Percentiles rank a stretch among this genome's conserved stretches.
phyloP scores from a whole-genome alignment of 2,329 filamentous ascomycete genomes.

The Diaporthe citri region DNA sequence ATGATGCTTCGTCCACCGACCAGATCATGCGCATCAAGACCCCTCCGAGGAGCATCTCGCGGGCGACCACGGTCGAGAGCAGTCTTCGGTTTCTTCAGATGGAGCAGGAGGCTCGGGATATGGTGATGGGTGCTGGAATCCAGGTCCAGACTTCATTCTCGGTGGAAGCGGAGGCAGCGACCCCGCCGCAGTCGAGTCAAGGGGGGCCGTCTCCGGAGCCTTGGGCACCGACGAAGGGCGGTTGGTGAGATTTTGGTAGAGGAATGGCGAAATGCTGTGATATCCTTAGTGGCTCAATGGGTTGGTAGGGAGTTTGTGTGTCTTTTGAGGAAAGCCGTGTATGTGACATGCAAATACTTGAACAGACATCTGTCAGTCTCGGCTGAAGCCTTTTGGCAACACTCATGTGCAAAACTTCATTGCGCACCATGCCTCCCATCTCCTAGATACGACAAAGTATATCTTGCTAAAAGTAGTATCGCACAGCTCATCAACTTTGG shows the following conservation, averaged over 20 bases:
- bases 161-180: not conserved
- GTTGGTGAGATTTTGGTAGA: not conserved
- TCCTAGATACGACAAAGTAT: too few relatives aligned
- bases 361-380: not conserved
- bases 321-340: not conserved
- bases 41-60: slow-evolving; percentile 5
- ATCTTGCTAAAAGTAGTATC: too few relatives aligned
- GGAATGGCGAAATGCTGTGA: not conserved
- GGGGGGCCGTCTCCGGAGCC: not conserved
- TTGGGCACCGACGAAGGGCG: not conserved
- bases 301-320: not conserved
- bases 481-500: not conserved
- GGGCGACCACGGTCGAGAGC: slow-evolving; percentile 7
- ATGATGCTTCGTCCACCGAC: slow-evolving; percentile 10
- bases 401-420: not conserved
- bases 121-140: not conserved
- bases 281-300: not conserved
- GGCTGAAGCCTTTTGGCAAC: not conserved
- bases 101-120: slow-evolving; percentile 12
- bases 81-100: not conserved
- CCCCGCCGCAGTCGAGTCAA: slow-evolving; percentile 13
- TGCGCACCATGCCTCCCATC: too few relatives aligned
- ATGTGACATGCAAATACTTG: not conserved
- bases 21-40: slow-evolving; percentile 2
- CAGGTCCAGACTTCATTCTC: slow-evolving; percentile 13